These are phyloP conservation scores for Ascochyta lentis DNA, from an alignment of 2,329 filamentous ascomycete species.

Conservation along the genomic window DNA sequence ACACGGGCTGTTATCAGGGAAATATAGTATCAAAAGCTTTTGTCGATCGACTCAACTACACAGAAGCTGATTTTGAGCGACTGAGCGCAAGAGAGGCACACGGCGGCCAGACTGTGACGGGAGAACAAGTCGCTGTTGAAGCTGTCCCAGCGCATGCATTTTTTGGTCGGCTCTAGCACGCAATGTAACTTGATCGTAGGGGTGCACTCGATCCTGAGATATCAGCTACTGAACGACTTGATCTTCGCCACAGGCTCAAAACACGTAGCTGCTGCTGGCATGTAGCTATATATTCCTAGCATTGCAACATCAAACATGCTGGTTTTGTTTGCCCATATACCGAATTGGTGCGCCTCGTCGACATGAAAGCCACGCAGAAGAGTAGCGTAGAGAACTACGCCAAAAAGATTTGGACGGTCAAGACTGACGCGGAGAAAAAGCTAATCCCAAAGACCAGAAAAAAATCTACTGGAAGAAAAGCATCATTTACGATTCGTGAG, in stretches of 20 bases:
- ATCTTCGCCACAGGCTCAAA: background rate
- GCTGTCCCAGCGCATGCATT: background rate
- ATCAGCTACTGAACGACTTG: background rate
- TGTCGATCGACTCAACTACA: background rate
- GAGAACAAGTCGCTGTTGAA: background rate
- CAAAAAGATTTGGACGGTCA: too few relatives aligned
- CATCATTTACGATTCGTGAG: too few relatives aligned
- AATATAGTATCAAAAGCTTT: background rate
- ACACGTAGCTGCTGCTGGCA: too few relatives aligned
- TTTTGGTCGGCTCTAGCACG: background rate
- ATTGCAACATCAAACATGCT: too few relatives aligned
- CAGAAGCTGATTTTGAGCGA: background rate
- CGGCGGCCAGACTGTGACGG: background rate
- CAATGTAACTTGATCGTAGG: conserved; percentile 2
- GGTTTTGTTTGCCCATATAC: too few relatives aligned
- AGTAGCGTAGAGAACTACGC: too few relatives aligned
- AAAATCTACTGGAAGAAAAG: too few relatives aligned
- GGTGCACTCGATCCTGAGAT: background rate
- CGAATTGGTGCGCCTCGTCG: too few relatives aligned
- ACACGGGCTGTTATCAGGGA: background rate
- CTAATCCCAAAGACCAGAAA: too few relatives aligned
- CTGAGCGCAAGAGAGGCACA: background rate
- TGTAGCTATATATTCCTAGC: too few relatives aligned
- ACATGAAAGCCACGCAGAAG: too few relatives aligned
- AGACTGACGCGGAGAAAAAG: too few relatives aligned